These are phyloP conservation scores for Staphylotrichum longicolle DNA, from an alignment of 495 filamentous ascomycete species.

Conservation along the genomic window DNA sequence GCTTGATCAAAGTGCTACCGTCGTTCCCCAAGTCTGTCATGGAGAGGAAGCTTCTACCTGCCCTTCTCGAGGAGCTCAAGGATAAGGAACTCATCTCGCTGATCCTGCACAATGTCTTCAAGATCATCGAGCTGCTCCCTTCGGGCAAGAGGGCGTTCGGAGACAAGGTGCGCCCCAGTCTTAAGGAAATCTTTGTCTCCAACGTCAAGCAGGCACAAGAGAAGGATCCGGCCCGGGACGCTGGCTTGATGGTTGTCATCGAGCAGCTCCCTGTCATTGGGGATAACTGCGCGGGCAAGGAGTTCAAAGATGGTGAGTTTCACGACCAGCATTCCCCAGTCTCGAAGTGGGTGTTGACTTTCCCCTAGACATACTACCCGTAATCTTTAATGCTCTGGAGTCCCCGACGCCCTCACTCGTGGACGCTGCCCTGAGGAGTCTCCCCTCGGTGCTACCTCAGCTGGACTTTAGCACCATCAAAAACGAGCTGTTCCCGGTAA, in stretches of 20 bases:
- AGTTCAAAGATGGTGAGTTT: slow-evolving; percentile 84
- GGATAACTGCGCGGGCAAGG: slow-evolving; percentile 78
- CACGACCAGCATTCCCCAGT: not conserved
- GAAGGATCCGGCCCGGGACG: slow-evolving; percentile 79
- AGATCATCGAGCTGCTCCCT: slow-evolving; percentile 72
- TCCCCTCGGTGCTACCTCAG: slow-evolving; percentile 71
- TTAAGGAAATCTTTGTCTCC: slow-evolving; percentile 77
- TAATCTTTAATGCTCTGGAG: slow-evolving; percentile 77
- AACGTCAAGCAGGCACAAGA: slow-evolving; percentile 57
- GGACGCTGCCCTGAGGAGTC: slow-evolving; percentile 72
- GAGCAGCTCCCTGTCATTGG: slow-evolving; percentile 75
- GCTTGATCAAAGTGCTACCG: slow-evolving; percentile 76
- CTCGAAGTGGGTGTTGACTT: slow-evolving; percentile 21
- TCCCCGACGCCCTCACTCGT: slow-evolving; percentile 84
- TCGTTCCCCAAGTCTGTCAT: slow-evolving; percentile 91
- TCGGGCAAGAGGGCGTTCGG: slow-evolving; percentile 73
- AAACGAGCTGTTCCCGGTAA: slow-evolving; percentile 88
- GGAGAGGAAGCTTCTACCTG: slow-evolving; percentile 90
- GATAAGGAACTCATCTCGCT: slow-evolving; percentile 81
- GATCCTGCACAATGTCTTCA: slow-evolving; percentile 86
- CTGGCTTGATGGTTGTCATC: slow-evolving; percentile 82
- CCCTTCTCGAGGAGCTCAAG: slow-evolving; percentile 85
- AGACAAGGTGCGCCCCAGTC: slow-evolving; percentile 76
- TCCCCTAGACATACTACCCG: slow-evolving; percentile 72
- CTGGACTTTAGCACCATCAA: slow-evolving; percentile 96